Percentiles rank a stretch among this genome's conserved stretches.
Evolutionary conservation across 352 stramenopile species (phyloP).

Genomic region (Pythium plurisporium): DNA sequence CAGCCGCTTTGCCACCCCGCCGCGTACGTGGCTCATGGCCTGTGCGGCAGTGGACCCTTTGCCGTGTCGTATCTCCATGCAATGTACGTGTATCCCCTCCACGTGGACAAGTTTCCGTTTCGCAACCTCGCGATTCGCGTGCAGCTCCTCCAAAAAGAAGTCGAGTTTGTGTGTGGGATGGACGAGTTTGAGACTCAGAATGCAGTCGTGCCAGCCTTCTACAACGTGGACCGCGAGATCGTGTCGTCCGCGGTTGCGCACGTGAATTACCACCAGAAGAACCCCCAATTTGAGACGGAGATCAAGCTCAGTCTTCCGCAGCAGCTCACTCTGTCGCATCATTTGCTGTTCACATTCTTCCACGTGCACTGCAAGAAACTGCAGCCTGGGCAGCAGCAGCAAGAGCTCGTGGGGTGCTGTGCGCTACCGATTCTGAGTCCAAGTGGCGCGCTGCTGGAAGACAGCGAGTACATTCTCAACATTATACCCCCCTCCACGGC

Average conservation of each 20-base stretch:
- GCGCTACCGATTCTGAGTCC: constrained; percentile 42
- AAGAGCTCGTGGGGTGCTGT: constrained; percentile 61
- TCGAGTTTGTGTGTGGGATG: constrained; percentile 38
- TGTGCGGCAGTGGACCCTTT: constrained; percentile 45
- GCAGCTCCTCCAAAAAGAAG: constrained; percentile 50
- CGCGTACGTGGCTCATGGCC: constrained; percentile 29
- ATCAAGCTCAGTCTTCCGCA: constrained; percentile 68
- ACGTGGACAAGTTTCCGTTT: constrained; percentile 59
- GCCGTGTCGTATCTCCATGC: constrained; percentile 52
- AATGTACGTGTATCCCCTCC: constrained; percentile 63
- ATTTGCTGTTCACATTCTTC: constrained; percentile 73
- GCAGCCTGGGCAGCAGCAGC: constrained; percentile 43
- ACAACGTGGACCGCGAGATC: constrained; percentile 29
- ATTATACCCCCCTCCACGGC: constrained; percentile 26
- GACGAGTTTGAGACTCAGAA: constrained; percentile 27
- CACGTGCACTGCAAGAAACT: constrained; percentile 84
- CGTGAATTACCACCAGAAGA: constrained; percentile 82
- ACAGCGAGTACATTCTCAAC: constrained; percentile 38
- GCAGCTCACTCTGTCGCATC: constrained; percentile 38
- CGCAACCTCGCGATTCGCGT: constrained; percentile 66
- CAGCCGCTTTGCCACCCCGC: constrained; percentile 57
- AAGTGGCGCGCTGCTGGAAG: constrained; percentile 47
- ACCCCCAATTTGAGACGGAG: constrained; percentile 68
- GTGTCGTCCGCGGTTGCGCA: constrained; percentile 28
- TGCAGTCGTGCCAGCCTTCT: constrained; percentile 36